Conservation (phyloP, 129 eudicot species). For the Lonicera japonica region DNA sequence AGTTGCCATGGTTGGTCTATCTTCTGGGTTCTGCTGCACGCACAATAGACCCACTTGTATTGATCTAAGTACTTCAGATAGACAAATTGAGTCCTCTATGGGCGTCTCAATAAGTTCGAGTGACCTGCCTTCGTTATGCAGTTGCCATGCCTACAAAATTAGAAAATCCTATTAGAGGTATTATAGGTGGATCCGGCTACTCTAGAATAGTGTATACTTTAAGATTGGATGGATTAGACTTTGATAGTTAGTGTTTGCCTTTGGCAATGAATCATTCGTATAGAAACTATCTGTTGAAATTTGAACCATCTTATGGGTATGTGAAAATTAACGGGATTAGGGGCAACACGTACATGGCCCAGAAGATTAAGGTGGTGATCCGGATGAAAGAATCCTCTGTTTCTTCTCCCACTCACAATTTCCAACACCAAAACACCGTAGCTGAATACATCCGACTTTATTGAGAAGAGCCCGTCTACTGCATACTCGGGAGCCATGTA, state of each 20-base stretch:
- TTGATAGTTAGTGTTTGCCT: no score
- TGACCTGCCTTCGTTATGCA: slow-evolving; percentile 20
- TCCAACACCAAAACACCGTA: slow-evolving; percentile 35
- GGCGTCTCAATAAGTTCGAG: slow-evolving; percentile 16
- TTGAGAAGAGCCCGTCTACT: slow-evolving; percentile 23
- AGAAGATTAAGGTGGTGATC: slow-evolving; percentile 24
- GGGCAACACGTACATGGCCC: slow-evolving; percentile 20
- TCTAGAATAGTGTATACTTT: no score
- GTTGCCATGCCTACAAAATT: slow-evolving; percentile 25
- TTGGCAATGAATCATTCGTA: no score
- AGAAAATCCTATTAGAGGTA: background rate
- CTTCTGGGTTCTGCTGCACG: slow-evolving; percentile 32
- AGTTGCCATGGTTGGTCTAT: slow-evolving; percentile 32
- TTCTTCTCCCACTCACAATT: slow-evolving; percentile 38
- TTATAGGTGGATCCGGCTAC: no score
- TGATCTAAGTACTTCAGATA: slow-evolving; percentile 13
- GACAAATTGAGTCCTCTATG: slow-evolving; percentile 9
- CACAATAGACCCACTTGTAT: slow-evolving; percentile 30
- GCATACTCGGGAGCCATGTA: slow-evolving; percentile 38
- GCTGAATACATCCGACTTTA: slow-evolving; percentile 35
- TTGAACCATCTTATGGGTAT: no score
- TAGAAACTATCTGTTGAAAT: no score
- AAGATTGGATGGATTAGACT: no score
- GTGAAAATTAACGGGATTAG: background rate
- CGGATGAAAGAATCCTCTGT: slow-evolving; percentile 25